Percentiles rank a stretch among this genome's conserved stretches.
Conservation (phyloP, 1,139 yeast genomes). For the Candida sojae region DNA sequence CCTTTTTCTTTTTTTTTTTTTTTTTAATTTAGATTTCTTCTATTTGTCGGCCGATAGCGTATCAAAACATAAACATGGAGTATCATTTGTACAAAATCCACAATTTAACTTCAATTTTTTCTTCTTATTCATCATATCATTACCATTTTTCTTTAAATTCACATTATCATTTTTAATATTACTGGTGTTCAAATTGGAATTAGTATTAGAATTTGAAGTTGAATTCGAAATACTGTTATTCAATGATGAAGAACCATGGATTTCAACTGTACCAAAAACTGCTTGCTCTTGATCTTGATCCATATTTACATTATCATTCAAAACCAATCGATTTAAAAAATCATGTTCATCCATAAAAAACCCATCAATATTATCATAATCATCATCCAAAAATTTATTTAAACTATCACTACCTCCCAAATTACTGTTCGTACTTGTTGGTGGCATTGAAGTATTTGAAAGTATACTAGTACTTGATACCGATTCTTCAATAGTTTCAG, state of each 20-base stretch:
- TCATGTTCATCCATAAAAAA: constrained; percentile 20
- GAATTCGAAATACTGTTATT: not conserved
- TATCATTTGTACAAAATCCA: constrained; percentile 46
- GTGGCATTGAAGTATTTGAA: constrained; percentile 1
- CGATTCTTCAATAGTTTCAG: constrained; percentile 15
- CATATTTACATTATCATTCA: constrained; percentile 9
- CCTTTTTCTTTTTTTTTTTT: too few species aligned
- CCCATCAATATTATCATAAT: constrained; percentile 9
- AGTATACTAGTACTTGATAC: constrained; percentile 4
- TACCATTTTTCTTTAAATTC: constrained; percentile 1
- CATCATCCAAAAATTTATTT: constrained; percentile 8
- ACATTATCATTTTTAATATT: not conserved
- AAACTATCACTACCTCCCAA: constrained; percentile 9
- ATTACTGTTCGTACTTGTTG: constrained; percentile 5
- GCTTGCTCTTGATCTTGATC: constrained; percentile 12
- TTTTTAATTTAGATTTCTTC: too few species aligned
- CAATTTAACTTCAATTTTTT: constrained; percentile 26
- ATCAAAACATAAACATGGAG: constrained; percentile 45
- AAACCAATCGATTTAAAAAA: constrained; percentile 15
- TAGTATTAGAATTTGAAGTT: not conserved
- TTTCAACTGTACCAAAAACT: constrained; percentile 15
- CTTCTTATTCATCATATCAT: constrained; percentile 10
- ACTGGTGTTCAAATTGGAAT: not conserved
- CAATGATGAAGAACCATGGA: constrained; percentile 7
- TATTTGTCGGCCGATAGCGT: constrained; percentile 18